A percentile compares a stretch with the other conserved stretches of the same genome.
Conservation (phyloP, 441 rosid species). For the Arabidopsis hybrid region DNA sequence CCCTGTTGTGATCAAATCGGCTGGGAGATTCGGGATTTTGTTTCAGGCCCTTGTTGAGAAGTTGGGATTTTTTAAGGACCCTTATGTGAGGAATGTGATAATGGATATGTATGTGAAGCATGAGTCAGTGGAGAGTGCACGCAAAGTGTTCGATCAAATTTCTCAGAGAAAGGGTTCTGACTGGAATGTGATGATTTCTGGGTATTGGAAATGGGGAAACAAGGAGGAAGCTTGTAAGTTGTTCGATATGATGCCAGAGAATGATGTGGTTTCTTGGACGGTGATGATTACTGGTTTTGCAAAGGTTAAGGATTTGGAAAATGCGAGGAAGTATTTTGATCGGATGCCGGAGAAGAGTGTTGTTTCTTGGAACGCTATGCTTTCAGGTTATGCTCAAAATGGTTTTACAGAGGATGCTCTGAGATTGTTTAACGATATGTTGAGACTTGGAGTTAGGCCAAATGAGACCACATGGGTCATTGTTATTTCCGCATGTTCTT, state of each 20-base stretch:
- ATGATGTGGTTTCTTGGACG: conserved; percentile 55
- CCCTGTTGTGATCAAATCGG: conserved; percentile 49
- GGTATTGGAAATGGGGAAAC: conserved; percentile 53
- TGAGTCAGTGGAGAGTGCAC: conserved; percentile 40
- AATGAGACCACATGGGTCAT: conserved; percentile 53
- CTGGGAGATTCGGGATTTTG: conserved; percentile 39
- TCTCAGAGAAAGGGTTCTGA: conserved; percentile 43
- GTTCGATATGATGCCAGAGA: conserved; percentile 44
- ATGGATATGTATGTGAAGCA: conserved; percentile 39
- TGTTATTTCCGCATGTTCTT: conserved; percentile 46
- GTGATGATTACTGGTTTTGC: conserved; percentile 51
- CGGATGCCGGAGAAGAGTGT: conserved; percentile 43
- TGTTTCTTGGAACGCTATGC: conserved; percentile 61
- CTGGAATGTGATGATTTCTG: conserved; percentile 58
- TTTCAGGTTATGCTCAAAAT: conserved; percentile 51
- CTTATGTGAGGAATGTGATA: conserved; percentile 45
- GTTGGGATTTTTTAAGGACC: conserved; percentile 43
- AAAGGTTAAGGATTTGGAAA: conserved; percentile 47
- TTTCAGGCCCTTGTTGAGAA: conserved; percentile 50
- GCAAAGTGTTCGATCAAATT: conserved; percentile 57
- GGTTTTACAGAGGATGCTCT: conserved; percentile 44
- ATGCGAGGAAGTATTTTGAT: conserved; percentile 50
- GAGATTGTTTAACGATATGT: conserved; percentile 46
- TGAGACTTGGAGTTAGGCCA: conserved; percentile 45
- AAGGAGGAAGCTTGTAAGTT: conserved; percentile 46